Base-by-base conservation (phyloP, 2,329 filamentous ascomycete genomes). In the Cladophialophora yegresii region DNA sequence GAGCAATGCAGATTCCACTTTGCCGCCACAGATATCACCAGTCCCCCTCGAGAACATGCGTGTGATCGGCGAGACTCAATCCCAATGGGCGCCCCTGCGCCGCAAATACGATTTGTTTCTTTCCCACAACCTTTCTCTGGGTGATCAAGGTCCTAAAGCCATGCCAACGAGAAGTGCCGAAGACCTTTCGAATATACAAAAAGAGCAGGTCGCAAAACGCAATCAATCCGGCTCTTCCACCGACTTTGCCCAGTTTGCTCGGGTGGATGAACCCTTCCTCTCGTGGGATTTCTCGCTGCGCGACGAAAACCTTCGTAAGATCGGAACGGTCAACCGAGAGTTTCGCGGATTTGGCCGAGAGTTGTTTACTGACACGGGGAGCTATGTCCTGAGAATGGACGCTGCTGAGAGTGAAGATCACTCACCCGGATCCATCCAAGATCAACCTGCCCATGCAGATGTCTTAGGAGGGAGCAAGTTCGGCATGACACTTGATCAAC, bases 21-120 rank as follows among this genome's bases (percentile, higher is more conserved):
- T 78, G 0, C 79, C 80, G 43, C 78, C 83, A 3, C 81, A 80
- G n/a, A 72, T 86, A 6, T 87, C 85, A 0, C 78, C 78, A 1
- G 73, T 87, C 5, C 77, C 78, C n/a, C 70, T 86, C 20, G 78
- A 78, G 2, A 77, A 85, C 8, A 88, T 88, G 85, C 82, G 83
- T 30, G 80, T 88, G 26, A 84, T 89, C 64, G 86, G 86, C 33
- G 84, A 87, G 75, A 82, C 84, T 45, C 85, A 87, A 69, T 85
- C 87, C 69, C 80, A 86, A 73, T 88, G 86, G 86, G 85, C 85
- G 1, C 84, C 83, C 0, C 71, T 87, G 5, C 77, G 86, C 40
- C 77, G 86, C 26, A 88, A 88, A 72, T 89, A 89, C 75, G 86
- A 87, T 67, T 77, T 89, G 16, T 88, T 87, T 72, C 80, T 85